phyloP scores from a whole-genome alignment of 1,284 basidiomycete genomes.

The Papiliotrema nemorosa region DNA sequence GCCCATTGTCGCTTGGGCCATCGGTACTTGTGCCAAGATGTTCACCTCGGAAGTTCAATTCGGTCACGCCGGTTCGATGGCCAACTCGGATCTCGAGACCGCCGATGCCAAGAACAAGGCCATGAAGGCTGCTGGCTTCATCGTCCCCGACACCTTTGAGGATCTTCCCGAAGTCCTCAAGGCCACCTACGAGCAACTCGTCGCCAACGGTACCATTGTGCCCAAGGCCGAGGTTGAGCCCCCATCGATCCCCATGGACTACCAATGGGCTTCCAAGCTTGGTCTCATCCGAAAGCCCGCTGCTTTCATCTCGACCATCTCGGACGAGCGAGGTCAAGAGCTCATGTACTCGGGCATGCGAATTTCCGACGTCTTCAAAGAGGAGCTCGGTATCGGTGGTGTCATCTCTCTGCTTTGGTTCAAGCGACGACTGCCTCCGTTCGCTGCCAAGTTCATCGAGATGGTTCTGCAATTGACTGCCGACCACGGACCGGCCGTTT shows the following conservation, averaged over 20 bases:
- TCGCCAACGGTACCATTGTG: slow-evolving; percentile 65
- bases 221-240: slow-evolving; percentile 80
- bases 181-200: slow-evolving; percentile 80
- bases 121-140: slow-evolving; percentile 92
- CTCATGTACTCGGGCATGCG: slow-evolving; percentile 98
- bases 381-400: slow-evolving; percentile 95
- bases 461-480: slow-evolving; percentile 99
- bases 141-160: slow-evolving; percentile 97
- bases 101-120: slow-evolving; percentile 96
- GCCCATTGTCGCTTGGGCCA: slow-evolving; percentile 98
- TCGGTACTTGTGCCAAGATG: slow-evolving; percentile 99
- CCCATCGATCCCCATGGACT: slow-evolving; percentile 98
- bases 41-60: slow-evolving; percentile 99
- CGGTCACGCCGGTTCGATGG: slow-evolving; percentile 97
- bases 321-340: slow-evolving; percentile 98
- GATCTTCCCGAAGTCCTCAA: slow-evolving; percentile 82
- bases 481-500: slow-evolving; percentile 90
- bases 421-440: slow-evolving; percentile 69
- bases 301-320: slow-evolving; percentile 99
- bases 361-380: slow-evolving; percentile 98
- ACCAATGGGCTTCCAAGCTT: slow-evolving; percentile 99
- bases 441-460: slow-evolving; percentile 88
- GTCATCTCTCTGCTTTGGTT: slow-evolving; percentile 97
- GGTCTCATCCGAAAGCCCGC: slow-evolving; percentile 98
- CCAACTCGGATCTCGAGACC: slow-evolving; percentile 95